phyloP scores from a whole-genome alignment of 169 alveolate genomes.

The Babesia gibsoni region DNA sequence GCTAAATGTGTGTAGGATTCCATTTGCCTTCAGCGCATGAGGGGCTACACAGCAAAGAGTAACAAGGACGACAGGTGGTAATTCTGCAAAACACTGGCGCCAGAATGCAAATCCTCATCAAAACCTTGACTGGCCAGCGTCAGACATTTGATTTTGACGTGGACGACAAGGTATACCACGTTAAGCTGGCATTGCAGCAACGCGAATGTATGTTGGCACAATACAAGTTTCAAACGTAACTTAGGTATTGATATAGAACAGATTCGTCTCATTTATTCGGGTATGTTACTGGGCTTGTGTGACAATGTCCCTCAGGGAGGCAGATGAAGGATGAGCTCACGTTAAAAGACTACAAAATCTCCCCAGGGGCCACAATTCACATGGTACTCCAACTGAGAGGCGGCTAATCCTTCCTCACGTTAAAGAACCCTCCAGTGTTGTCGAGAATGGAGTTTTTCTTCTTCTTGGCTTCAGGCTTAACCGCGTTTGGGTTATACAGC shows the following conservation, averaged over 20 bases:
- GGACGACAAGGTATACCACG: conserved; percentile 89
- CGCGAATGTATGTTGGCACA: conserved; percentile 81
- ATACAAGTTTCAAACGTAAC: background rate
- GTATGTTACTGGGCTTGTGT: conserved; percentile 15
- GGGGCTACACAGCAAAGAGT: conserved; percentile 20
- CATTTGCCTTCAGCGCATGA: conserved; percentile 17
- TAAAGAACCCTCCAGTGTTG: conserved; percentile 56
- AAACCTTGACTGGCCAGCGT: conserved; percentile 92
- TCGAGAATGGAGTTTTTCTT: conserved; percentile 32
- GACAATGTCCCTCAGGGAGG: conserved; percentile 71
- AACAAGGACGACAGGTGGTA: conserved; percentile 21
- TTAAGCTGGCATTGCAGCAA: conserved; percentile 91
- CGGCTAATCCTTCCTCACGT: conserved; percentile 62
- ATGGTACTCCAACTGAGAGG: conserved; percentile 94
- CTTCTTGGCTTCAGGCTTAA: conserved; percentile 23
- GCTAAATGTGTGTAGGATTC: background rate
- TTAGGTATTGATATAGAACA: conserved; percentile 80
- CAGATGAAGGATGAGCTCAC: conserved; percentile 88
- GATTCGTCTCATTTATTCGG: conserved; percentile 86
- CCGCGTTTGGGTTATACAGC: conserved; percentile 54
- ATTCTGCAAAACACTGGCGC: background rate
- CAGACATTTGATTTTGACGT: conserved; percentile 92
- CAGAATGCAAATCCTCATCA: conserved; percentile 86
- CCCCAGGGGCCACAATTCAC: conserved; percentile 93
- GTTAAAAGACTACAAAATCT: conserved; percentile 87